Evolutionary conservation across 345 rosid genomes (phyloP).

Genomic region (Lenwebbia sp.): DNA sequence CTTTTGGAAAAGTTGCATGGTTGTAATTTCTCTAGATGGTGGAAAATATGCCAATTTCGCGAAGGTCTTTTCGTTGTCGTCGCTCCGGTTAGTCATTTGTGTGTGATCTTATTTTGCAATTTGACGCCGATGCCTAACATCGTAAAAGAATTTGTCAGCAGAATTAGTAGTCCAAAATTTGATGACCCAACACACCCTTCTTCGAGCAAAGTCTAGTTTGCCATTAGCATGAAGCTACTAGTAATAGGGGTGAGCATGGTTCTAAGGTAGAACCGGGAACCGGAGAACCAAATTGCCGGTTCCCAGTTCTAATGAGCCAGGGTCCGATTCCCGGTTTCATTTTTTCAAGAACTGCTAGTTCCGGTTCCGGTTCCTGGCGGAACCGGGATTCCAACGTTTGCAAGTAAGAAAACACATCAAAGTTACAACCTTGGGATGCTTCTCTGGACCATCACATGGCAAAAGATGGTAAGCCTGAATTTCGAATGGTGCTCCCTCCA

Average conservation of each 20-base stretch:
- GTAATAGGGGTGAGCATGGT: no score
- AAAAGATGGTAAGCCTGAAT: neutral
- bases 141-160: neutral
- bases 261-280: no score
- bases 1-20: neutral
- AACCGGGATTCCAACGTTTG: neutral
- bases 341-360: no score
- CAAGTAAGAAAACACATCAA: neutral
- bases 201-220: no score
- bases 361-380: no score
- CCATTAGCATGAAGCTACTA: no score
- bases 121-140: neutral
- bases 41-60: neutral
- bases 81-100: neutral
- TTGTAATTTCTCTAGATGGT: neutral
- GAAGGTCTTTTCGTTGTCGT: neutral
- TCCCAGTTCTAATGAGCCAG: no score
- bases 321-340: no score
- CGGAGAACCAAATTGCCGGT: no score
- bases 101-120: neutral
- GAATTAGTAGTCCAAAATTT: neutral
- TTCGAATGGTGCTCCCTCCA: neutral
- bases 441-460: neutral
- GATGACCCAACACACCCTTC: no score
- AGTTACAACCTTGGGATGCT: neutral